Evolutionary conservation across 108 stramenopile genomes (phyloP).

Genomic region (Mayamaea pseudoterrestris): DNA sequence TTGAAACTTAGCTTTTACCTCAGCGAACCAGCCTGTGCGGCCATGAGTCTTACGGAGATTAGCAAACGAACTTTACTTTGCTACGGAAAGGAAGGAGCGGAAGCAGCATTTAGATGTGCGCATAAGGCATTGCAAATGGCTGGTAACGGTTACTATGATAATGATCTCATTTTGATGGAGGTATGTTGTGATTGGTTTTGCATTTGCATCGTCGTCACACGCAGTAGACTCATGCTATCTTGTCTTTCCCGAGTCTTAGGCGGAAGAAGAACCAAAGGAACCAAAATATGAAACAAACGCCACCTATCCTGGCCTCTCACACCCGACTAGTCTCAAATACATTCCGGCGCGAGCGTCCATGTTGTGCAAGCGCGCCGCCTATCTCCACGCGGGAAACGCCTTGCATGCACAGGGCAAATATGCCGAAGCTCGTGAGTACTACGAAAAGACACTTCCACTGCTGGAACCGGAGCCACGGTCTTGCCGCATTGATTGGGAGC

Average conservation of each 20-base stretch:
- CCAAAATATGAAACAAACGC: slow-evolving; percentile 80
- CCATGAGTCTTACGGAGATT: slow-evolving; percentile 76
- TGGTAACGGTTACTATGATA: slow-evolving; percentile 77
- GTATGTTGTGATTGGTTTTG: slow-evolving; percentile 23
- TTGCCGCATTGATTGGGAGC: slow-evolving; percentile 83
- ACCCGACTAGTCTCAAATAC: slow-evolving; percentile 51
- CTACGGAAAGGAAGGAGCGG: slow-evolving; percentile 64
- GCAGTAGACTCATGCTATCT: not conserved
- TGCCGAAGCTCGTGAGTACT: slow-evolving; percentile 66
- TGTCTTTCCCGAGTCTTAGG: slow-evolving; percentile 16
- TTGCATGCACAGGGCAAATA: slow-evolving; percentile 66
- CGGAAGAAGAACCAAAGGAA: slow-evolving; percentile 45
- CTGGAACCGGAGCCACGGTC: slow-evolving; percentile 71
- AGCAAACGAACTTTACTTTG: slow-evolving; percentile 70
- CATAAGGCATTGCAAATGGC: slow-evolving; percentile 81
- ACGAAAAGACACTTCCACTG: slow-evolving; percentile 58
- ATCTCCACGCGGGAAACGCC: slow-evolving; percentile 79
- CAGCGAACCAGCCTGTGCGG: slow-evolving; percentile 77
- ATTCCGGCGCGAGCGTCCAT: slow-evolving; percentile 69
- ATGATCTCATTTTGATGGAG: slow-evolving; percentile 78
- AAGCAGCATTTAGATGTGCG: slow-evolving; percentile 72
- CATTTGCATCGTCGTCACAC: not conserved
- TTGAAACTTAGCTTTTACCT: slow-evolving; percentile 60
- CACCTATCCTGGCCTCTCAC: slow-evolving; percentile 68
- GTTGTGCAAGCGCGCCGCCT: slow-evolving; percentile 71